Evolutionary conservation across 108 stramenopile genomes (phyloP).

Genomic region (Stephanodiscus minutulus): DNA sequence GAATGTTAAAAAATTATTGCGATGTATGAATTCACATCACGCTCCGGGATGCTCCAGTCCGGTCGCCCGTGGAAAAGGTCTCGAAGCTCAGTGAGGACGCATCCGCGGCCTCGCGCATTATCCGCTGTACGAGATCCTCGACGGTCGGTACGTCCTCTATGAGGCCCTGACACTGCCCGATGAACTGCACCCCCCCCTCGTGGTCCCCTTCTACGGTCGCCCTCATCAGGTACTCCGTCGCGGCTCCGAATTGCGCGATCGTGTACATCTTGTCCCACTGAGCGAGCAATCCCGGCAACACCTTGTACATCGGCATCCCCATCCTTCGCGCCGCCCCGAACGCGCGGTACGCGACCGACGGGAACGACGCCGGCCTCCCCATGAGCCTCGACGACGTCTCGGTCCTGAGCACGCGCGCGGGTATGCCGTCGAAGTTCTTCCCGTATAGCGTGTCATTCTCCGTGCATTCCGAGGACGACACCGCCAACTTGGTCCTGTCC

Average conservation of each 20-base stretch:
- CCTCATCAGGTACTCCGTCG: conserved; percentile 71
- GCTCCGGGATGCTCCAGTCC: not conserved
- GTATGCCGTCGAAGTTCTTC: conserved; percentile 88
- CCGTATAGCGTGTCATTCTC: conserved; percentile 83
- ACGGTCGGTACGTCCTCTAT: conserved; percentile 80
- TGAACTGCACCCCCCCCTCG: conserved; percentile 82
- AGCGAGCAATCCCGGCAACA: conserved; percentile 77
- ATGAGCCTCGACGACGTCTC: conserved; percentile 54
- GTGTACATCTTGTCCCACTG: conserved; percentile 84
- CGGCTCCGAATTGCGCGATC: conserved; percentile 87
- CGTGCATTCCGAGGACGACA: conserved; percentile 41
- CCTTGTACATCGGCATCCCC: conserved; percentile 81
- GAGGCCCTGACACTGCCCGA: conserved; percentile 83
- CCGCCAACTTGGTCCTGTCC: conserved; percentile 67
- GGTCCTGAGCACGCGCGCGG: conserved; percentile 79
- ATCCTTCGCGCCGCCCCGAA: conserved; percentile 70
- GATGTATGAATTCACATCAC: not conserved
- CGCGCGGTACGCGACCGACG: conserved; percentile 66
- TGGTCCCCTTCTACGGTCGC: conserved; percentile 80
- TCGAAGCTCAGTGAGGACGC: conserved; percentile 21
- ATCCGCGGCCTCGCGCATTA: conserved; percentile 65
- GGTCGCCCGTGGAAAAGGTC: conserved; percentile 13
- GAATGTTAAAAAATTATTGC: too few relatives aligned
- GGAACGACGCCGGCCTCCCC: conserved; percentile 55
- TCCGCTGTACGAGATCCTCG: conserved; percentile 75